phyloP scores from a whole-genome alignment of 2,329 filamentous ascomycete species.

The Trichoderma citrinoviride region DNA sequence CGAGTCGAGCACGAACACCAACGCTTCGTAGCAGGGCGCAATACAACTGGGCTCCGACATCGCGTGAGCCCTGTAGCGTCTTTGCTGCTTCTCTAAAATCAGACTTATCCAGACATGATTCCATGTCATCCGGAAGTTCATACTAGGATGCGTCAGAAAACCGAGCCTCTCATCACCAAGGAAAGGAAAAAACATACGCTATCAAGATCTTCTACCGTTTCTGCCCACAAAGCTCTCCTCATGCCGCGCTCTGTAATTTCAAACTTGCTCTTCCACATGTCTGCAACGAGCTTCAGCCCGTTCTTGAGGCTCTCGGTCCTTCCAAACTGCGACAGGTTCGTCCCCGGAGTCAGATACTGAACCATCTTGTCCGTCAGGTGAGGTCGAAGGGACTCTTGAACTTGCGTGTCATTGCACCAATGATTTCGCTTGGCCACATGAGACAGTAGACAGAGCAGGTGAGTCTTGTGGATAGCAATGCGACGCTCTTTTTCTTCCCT shows the following conservation, averaged over 20 bases:
- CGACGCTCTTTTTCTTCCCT: constrained; percentile 56
- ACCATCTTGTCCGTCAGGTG: constrained; percentile 66
- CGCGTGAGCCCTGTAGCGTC: constrained; percentile 74
- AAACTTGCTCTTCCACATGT: constrained; percentile 68
- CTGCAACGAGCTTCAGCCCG: constrained; percentile 68
- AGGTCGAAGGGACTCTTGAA: constrained; percentile 64
- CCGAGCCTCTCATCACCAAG: not conserved
- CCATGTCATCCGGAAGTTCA: constrained; percentile 59
- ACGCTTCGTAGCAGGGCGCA: constrained; percentile 80
- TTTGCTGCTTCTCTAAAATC: constrained; percentile 73
- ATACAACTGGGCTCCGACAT: constrained; percentile 86
- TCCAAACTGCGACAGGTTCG: constrained; percentile 68
- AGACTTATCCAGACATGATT: constrained; percentile 63
- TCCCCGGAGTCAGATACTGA: constrained; percentile 65
- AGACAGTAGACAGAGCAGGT: constrained; percentile 77
- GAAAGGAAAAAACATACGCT: constrained; percentile 42
- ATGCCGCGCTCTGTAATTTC: constrained; percentile 69
- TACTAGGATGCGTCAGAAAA: constrained; percentile 39
- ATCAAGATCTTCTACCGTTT: constrained; percentile 59
- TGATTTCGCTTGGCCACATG: constrained; percentile 76
- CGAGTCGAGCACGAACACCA: constrained; percentile 77
- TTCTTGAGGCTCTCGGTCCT: constrained; percentile 74
- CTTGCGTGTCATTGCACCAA: constrained; percentile 78
- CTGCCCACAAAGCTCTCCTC: constrained; percentile 71
- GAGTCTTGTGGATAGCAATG: constrained; percentile 78